These are phyloP conservation scores for Seminavis robusta DNA, from an alignment of 108 stramenopile species.

Conservation along the genomic window DNA sequence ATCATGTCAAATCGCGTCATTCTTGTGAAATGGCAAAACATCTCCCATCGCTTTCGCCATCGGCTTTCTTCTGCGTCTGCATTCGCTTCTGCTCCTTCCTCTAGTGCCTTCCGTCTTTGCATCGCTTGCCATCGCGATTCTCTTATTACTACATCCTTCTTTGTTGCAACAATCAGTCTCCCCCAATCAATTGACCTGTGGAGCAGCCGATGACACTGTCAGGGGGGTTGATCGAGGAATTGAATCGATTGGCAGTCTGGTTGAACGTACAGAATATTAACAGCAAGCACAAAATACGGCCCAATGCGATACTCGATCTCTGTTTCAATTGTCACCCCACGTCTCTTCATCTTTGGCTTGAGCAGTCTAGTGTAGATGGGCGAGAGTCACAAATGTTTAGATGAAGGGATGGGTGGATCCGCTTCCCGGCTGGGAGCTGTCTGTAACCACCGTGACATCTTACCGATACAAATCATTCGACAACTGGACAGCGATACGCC, in stretches of 20 bases:
- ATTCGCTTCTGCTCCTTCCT: not conserved
- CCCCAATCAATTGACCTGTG: slow-evolving; percentile 72
- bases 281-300: slow-evolving; percentile 76
- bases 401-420: not conserved
- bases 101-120: slow-evolving; percentile 13
- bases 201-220: too few species aligned
- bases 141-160: slow-evolving; percentile 33
- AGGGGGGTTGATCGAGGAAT: too few species aligned
- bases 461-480: slow-evolving; percentile 77
- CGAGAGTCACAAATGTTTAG: not conserved
- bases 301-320: slow-evolving; percentile 81
- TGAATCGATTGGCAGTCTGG: too few species aligned
- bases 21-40: slow-evolving; percentile 19
- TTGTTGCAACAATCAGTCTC: slow-evolving; percentile 45
- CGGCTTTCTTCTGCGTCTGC: not conserved
- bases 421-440: not conserved
- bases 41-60: not conserved
- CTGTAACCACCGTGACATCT: slow-evolving; percentile 1
- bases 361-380: slow-evolving; percentile 26
- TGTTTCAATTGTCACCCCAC: slow-evolving; percentile 73
- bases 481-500: slow-evolving; percentile 65
- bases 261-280: slow-evolving; percentile 54
- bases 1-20: slow-evolving; percentile 55
- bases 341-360: slow-evolving; percentile 53
- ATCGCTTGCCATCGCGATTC: slow-evolving; percentile 30